Percentiles rank a stretch among this genome's conserved stretches.
These are phyloP conservation scores for Globisporangium ultimum DNA, from an alignment of 352 stramenopile genomes.

Conservation along the genomic window DNA sequence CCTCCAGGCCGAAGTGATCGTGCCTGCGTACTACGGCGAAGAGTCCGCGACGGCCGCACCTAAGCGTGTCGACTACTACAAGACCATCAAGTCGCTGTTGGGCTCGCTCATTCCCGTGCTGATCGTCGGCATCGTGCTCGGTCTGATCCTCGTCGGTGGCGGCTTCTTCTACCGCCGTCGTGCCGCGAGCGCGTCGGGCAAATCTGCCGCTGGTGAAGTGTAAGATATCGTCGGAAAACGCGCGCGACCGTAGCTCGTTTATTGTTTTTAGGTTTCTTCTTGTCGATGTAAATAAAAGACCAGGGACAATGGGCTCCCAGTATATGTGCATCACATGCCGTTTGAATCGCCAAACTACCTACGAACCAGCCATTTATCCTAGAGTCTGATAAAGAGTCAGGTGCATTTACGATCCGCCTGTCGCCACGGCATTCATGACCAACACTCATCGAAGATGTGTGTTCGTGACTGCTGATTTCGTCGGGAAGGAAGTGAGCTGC, in stretches of 20 bases:
- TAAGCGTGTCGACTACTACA: conserved; percentile 44
- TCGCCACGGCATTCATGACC: too few relatives aligned
- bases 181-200: conserved; percentile 4
- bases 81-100: conserved; percentile 42
- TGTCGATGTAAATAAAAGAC: not conserved
- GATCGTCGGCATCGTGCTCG: conserved; percentile 52
- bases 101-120: conserved; percentile 60
- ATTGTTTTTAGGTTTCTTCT: not conserved
- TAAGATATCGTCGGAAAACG: conserved; percentile 7
- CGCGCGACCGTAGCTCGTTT: not conserved
- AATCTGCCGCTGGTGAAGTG: conserved; percentile 14
- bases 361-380: too few relatives aligned
- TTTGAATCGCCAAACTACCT: too few relatives aligned
- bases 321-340: too few relatives aligned
- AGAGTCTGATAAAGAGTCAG: too few relatives aligned
- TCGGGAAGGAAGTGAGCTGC: too few relatives aligned
- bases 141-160: conserved; percentile 28
- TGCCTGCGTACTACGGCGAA: conserved; percentile 57
- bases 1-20: conserved; percentile 49
- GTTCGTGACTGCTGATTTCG: too few relatives aligned
- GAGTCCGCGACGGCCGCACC: conserved; percentile 41
- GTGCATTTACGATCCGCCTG: too few relatives aligned
- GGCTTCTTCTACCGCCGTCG: conserved; percentile 49
- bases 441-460: too few relatives aligned
- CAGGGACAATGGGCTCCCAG: too few relatives aligned